Evolutionary conservation across 768 basidiomycete genomes (phyloP).

Genomic region (Paxillus ammoniavirescens): DNA sequence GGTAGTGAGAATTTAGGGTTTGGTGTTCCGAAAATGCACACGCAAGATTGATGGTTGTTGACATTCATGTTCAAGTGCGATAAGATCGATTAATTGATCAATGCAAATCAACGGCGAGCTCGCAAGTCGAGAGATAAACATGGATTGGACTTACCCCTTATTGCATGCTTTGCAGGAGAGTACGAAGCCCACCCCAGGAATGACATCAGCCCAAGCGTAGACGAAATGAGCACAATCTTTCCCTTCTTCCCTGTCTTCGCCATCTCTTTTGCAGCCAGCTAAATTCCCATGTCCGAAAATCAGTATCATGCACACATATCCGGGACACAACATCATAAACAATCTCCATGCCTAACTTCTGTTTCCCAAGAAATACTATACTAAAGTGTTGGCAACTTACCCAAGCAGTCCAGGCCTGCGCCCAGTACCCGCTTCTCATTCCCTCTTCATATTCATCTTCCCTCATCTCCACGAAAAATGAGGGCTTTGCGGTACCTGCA

Average conservation of each 20-base stretch:
- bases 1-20: background rate
- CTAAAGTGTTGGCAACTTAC: conserved; percentile 11
- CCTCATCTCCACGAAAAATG: conserved; percentile 70
- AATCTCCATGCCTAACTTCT: too few species aligned
- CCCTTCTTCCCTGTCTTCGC: conserved; percentile 53
- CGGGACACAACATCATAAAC: background rate
- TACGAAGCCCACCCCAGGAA: conserved; percentile 81
- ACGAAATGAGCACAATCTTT: conserved; percentile 76
- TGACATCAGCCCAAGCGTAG: conserved; percentile 70
- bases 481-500: conserved; percentile 71
- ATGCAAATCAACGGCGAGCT: too few species aligned
- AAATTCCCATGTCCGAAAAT: background rate
- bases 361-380: background rate
- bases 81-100: background rate
- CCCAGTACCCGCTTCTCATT: conserved; percentile 27
- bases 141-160: conserved; percentile 56
- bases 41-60: background rate
- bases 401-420: conserved; percentile 53
- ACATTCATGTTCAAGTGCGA: background rate
- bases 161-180: conserved; percentile 80
- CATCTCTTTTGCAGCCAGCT: conserved; percentile 72
- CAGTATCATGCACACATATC: background rate
- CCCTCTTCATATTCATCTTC: conserved; percentile 56
- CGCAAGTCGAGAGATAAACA: background rate
- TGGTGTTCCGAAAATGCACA: background rate